Evolutionary conservation across 2,329 filamentous ascomycete genomes (phyloP).

Genomic region (Monilinia polystroma): DNA sequence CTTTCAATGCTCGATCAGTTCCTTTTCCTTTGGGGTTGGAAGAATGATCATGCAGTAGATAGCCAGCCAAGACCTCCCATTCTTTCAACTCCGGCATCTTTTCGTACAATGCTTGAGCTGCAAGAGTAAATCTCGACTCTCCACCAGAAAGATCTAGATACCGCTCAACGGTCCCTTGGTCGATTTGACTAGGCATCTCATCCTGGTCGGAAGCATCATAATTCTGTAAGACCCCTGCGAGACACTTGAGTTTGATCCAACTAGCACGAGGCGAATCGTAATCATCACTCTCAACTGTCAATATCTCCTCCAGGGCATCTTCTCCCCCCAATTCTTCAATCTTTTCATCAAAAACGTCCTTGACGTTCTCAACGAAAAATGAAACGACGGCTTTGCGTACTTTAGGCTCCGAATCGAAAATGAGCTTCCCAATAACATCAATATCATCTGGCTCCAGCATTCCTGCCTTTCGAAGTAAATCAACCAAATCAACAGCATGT

Average conservation of each 20-base stretch:
- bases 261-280: constrained; percentile 72
- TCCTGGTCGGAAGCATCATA: constrained; percentile 73
- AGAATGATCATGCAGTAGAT: constrained; percentile 90
- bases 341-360: constrained; percentile 75
- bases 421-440: constrained; percentile 79
- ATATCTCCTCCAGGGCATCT: constrained; percentile 71
- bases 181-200: constrained; percentile 52
- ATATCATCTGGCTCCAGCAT: constrained; percentile 90
- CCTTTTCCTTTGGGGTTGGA: constrained; percentile 61
- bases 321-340: constrained; percentile 82
- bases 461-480: constrained; percentile 77
- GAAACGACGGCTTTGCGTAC: constrained; percentile 85
- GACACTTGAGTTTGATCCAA: constrained; percentile 90
- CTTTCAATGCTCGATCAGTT: constrained; percentile 51
- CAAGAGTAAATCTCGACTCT: constrained; percentile 82
- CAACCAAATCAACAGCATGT: constrained; percentile 76
- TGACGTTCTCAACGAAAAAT: constrained; percentile 87
- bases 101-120: constrained; percentile 81
- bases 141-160: constrained; percentile 59
- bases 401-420: constrained; percentile 82
- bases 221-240: constrained; percentile 77
- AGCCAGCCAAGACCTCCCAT: constrained; percentile 87
- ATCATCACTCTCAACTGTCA: constrained; percentile 69
- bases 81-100: constrained; percentile 76
- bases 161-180: constrained; percentile 43